phyloP scores from a whole-genome alignment of 768 basidiomycete species.

The Collybiopsis luxurians region DNA sequence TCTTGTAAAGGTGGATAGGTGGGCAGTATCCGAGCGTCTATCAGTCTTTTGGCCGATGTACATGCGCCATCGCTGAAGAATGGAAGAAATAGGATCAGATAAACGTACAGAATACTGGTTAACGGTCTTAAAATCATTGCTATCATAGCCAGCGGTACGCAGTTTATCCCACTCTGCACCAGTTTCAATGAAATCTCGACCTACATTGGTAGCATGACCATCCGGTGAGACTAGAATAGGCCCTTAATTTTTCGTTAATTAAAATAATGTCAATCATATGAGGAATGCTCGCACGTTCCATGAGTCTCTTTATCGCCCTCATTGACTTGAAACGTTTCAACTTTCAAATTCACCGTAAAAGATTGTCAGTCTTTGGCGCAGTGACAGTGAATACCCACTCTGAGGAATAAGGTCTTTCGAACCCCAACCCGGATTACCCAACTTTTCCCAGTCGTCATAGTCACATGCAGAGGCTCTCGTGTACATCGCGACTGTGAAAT shows the following conservation, averaged over 20 bases:
- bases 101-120: too few species aligned
- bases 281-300: too few species aligned
- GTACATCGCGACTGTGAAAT: slow-evolving; percentile 30
- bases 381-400: slow-evolving; percentile 24
- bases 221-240: too few species aligned
- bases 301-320: too few species aligned
- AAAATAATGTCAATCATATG: too few species aligned
- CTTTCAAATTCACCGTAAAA: neutral
- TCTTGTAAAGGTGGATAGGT: slow-evolving; percentile 27
- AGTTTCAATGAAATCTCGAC: too few species aligned
- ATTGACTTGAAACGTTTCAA: too few species aligned
- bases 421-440: slow-evolving; percentile 42
- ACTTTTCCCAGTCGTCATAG: slow-evolving; percentile 44
- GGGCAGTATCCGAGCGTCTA: slow-evolving; percentile 36
- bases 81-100: neutral
- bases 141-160: too few species aligned
- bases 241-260: too few species aligned
- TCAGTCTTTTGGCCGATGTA: slow-evolving; percentile 38
- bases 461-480: slow-evolving; percentile 42
- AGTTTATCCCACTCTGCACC: too few species aligned
- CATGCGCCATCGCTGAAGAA: slow-evolving; percentile 8
- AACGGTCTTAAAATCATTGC: too few species aligned
- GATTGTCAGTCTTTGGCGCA: neutral
- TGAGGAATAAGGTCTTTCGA: slow-evolving; percentile 42
- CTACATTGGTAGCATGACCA: too few species aligned